A percentile compares a stretch with the other conserved stretches of the same genome.
Conservation (phyloP, 2,329 filamentous ascomycete species). For the Aspergillus nomiae region DNA sequence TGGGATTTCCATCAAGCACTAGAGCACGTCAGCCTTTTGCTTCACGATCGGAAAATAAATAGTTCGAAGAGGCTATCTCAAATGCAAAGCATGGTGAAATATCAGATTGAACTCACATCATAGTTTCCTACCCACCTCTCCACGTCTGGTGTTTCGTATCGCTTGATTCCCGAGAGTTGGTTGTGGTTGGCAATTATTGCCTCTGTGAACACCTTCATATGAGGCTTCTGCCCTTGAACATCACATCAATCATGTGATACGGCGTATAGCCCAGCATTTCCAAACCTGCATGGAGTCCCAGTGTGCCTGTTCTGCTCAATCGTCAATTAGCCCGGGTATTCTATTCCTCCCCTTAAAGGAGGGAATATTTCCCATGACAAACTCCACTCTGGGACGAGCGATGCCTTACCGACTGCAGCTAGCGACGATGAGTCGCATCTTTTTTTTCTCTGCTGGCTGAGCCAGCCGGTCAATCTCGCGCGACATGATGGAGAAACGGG, state of each 20-base stretch:
- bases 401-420: constrained; percentile 25
- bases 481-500: constrained; percentile 16
- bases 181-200: constrained; percentile 23
- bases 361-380: too few relatives aligned
- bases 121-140: constrained; percentile 23
- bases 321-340: not conserved
- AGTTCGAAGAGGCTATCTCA: not conserved
- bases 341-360: rapidly evolving
- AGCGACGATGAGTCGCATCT: constrained; percentile 26
- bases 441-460: constrained; percentile 16
- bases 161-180: constrained; percentile 18
- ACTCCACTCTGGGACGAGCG: not conserved
- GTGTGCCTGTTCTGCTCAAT: constrained; percentile 22
- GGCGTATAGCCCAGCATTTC: constrained; percentile 26
- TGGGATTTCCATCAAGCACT: constrained; percentile 27
- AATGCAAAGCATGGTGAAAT: not conserved
- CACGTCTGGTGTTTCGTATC: constrained; percentile 17
- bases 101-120: constrained; percentile 14
- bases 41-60: not conserved
- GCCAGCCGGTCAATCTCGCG: constrained; percentile 22
- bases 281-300: constrained; percentile 25
- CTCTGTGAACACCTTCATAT: constrained; percentile 22
- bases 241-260: constrained; percentile 25
- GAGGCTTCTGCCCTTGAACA: constrained; percentile 8
- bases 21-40: not conserved